Percentiles rank a stretch among this genome's conserved stretches.
phyloP scores from a whole-genome alignment of 192 early-diverging fungal genomes.

The Coemansia sp. region DNA sequence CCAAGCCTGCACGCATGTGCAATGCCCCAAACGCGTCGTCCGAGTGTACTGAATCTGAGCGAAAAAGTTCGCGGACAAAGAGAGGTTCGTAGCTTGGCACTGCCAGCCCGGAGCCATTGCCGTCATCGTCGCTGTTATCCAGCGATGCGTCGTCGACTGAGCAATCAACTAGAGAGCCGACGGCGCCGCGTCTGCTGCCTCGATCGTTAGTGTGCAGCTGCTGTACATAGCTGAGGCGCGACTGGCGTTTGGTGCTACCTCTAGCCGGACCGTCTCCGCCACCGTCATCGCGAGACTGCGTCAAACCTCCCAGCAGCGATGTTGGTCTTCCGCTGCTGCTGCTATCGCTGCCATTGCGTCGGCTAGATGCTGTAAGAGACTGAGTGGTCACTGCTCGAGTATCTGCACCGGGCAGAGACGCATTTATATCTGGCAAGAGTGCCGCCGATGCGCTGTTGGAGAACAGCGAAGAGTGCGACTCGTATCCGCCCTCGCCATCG shows the following conservation, averaged over 20 bases:
- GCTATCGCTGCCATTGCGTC: not conserved
- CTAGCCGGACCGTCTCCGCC: not conserved
- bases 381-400: not conserved
- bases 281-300: not conserved
- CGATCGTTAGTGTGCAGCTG: not conserved
- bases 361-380: not conserved
- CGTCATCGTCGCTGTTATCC: conserved; percentile 9
- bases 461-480: conserved; percentile 47
- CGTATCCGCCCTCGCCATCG: conserved; percentile 42
- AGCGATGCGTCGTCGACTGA: not conserved
- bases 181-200: not conserved
- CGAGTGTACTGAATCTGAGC: not conserved
- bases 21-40: conserved; percentile 8
- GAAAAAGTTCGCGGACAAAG: conserved; percentile 48
- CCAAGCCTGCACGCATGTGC: conserved; percentile 7
- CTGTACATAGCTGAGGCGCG: not conserved
- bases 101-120: not conserved
- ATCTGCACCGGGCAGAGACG: not conserved
- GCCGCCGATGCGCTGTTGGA: conserved; percentile 24
- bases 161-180: not conserved
- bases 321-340: not conserved
- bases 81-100: conserved; percentile 23
- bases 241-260: not conserved
- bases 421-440: not conserved
- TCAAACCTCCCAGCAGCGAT: not conserved